Evolutionary conservation across 345 rosid genomes (phyloP), one percentile per base, ranked within the genome.

Genomic region (Citrus reticulata): DNA sequence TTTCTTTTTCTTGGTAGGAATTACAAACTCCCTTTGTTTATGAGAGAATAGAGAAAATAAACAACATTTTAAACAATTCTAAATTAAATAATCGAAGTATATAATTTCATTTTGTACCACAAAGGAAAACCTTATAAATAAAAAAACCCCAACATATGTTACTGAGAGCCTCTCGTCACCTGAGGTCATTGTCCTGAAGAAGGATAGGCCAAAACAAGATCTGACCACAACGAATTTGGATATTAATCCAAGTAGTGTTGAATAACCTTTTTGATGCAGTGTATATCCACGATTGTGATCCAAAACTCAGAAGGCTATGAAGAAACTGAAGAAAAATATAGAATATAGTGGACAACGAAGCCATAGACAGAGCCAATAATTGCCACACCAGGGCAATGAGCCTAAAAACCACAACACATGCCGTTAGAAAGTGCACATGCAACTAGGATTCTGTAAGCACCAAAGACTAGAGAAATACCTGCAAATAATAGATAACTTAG

Each of bases 131-230:
- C 19, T 14, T 4, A 42, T 49, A 64, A 76, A 42, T 29, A 32
- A 84, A 73, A 30, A 70, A 75, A 59, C 37, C 66, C 68, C 68
- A 22, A 64, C 16, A 81, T 37, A 64, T 46, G 32, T 30, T 46
- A 70, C 35, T 19, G 6, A 64, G 5, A 65, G 55, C 46, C 27
- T 35, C 20, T 27, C 71, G 78, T 87, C 84, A 96, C 99, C 92
- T 90, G 73, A 76, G 76, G 72, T 89, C 87, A 77, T 82, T 86
- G 72, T 90, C 89, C 61, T 84, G 88, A 79, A 91, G 95, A 81
- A 90, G 77, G 74, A 91, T 70, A 7, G 97, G 92, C 99, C 98
- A 94, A 82, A 92, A 88, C 74, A 90, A 83, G 81, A 94, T 89
- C 89, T 94, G 95, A 85, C 83, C 83, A 80, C 88, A 85, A 76